Base-by-base conservation (phyloP, 768 basidiomycete genomes). In the Agrocybe praecox region DNA sequence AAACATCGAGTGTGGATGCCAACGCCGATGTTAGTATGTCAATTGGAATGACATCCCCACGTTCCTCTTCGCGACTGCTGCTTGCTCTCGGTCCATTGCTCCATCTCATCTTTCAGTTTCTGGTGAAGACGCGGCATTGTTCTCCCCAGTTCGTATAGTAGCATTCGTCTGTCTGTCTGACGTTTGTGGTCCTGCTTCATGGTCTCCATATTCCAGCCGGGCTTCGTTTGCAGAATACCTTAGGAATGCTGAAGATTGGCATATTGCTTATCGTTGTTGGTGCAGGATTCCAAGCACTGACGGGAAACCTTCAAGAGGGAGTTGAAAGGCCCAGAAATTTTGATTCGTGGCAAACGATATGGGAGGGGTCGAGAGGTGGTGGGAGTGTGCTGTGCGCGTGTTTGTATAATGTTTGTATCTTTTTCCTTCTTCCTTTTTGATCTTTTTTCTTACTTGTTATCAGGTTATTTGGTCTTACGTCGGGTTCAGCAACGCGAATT, bases 401-500 rank as follows among this genome's bases (percentile, higher is more conserved):
- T 17, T 70, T 87, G 57, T 86, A 85, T 62, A 83, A 75, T 54
- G 81, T 75, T 53, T 5, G 69, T 60, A 32, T 29, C 40, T 26
- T n/a, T n/a, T n/a, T n/a, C n/a, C 45, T 22, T n/a, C 46, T 33
- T 19, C 22, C 15, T 45, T 14, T 19, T 43, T 26, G 15, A 32
- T 18, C 0, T 17, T 48, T 56, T 46, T 53, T 15, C 8, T 53
- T 29, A 18, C 21, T n/a, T 46, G 9, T 11, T 52, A 18, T 5
- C 54, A 84, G 81, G 83, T 82, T 70, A 57, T 76, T 34, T 73
- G 74, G 73, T 75, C 75, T 2, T 88, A 79, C 63, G 74, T 78
- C 34, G 88, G 89, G 0, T 90, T 84, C 66, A 82, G 79, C 29
- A 88, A 86, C 60, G 85, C 81, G 26, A 89, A 89, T 65, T 89